Conservation (phyloP, 1,284 basidiomycete species). For the Sparassis latifolia region DNA sequence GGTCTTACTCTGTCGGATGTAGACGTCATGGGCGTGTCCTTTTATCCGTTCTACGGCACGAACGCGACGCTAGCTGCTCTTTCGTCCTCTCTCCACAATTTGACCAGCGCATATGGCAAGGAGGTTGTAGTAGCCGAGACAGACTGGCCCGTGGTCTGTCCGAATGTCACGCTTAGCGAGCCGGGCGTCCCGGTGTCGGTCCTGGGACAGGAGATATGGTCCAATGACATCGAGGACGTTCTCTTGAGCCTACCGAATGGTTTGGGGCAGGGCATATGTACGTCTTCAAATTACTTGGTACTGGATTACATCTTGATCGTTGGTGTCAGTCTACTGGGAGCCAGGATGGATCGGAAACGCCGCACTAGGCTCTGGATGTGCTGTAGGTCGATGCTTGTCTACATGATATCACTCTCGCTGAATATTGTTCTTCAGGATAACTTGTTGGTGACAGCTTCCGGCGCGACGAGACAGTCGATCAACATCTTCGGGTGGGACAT, state of each 20-base stretch:
- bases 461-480: conserved; percentile 27
- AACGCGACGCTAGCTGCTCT: conserved; percentile 47
- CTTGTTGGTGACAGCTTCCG: conserved; percentile 25
- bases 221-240: conserved; percentile 41
- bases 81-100: conserved; percentile 41
- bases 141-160: conserved; percentile 53
- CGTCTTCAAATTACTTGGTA: conserved; percentile 1
- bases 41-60: conserved; percentile 59
- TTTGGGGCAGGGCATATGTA: conserved; percentile 34
- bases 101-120: conserved; percentile 45
- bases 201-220: conserved; percentile 50
- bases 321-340: conserved; percentile 48
- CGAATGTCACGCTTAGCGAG: conserved; percentile 41
- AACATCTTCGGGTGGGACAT: conserved; percentile 23
- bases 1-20: conserved; percentile 43
- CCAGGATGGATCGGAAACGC: conserved; percentile 60
- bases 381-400: conserved; percentile 30
- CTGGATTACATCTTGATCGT: conserved; percentile 7
- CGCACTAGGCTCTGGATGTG: conserved; percentile 45
- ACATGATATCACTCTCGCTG: neutral
- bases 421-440: conserved; percentile 21
- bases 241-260: conserved; percentile 40
- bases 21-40: conserved; percentile 57
- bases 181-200: conserved; percentile 42
- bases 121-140: conserved; percentile 59